Base-by-base conservation (phyloP, 148 eudicot genomes). In the Rhododendron vialii region DNA sequence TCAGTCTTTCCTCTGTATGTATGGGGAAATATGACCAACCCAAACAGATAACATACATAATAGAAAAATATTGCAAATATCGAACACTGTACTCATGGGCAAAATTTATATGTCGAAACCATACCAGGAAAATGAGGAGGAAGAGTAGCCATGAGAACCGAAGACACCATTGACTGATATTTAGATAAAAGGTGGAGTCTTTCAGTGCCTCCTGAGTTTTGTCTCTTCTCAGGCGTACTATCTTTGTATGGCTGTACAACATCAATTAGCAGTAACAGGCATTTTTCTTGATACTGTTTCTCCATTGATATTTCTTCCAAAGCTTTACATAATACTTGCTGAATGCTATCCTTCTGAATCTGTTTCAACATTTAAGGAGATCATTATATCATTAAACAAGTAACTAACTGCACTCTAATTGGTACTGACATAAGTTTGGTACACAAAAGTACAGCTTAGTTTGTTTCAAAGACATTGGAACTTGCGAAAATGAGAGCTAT, bases 121-220 rank as follows among this genome's bases (percentile, higher is more conserved):
- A 50, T 92, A 95, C 99, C 98, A 87, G 98, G 95, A 92, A 95
- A 96, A 86, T 93, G 93, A 76, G 89, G 93, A 87, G 98, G 99
- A 90, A 95, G 95, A 84, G 95, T 91, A 51, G 95, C 90, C 95
- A 91, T 92, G 84, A 96, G 96, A 88, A 94, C 92, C 47, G 98
- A 96, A 85, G 98, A 92, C 88, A 93, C 95, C 83, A 92, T 88
- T 87, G 94, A 87, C 51, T 94, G 98, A 91, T 94, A 94, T 84
- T 93, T 94, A 71, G 96, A 89, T 83, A 91, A 87, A 82, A 95
- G 92, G 90, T 90, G 87, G 48, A 55, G 73, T 69, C 88, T 89
- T 67, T 92, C 92, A 15, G 82, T 74, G 87, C 90, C 93, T 57
- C 61, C 61, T 63, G 88, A 85, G 57, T 78, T 85, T 80, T 83